These are phyloP conservation scores for Globisporangium canariense DNA, from an alignment of 352 stramenopile species.

Conservation along the genomic window DNA sequence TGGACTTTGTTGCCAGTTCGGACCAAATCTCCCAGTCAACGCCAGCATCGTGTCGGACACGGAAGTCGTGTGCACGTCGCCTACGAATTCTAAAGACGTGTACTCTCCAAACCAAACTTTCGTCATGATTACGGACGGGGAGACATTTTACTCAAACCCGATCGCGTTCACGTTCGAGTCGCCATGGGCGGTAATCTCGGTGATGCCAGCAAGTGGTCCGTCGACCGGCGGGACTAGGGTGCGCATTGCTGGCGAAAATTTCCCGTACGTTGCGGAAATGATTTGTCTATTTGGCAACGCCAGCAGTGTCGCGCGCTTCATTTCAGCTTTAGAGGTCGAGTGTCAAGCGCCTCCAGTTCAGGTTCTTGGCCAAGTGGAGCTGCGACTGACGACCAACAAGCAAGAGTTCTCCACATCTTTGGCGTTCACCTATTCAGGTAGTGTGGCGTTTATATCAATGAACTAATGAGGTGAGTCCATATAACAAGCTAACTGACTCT, in stretches of 20 bases:
- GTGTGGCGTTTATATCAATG: neutral
- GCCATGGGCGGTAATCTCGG: constrained; percentile 27
- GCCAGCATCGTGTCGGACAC: constrained; percentile 37
- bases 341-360: constrained; percentile 22
- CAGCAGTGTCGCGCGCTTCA: constrained; percentile 17
- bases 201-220: constrained; percentile 27
- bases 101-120: constrained; percentile 29
- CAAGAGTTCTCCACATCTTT: constrained; percentile 47
- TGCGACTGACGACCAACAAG: constrained; percentile 51
- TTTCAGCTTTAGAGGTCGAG: constrained; percentile 24
- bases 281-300: constrained; percentile 36
- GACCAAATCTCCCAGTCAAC: constrained; percentile 28
- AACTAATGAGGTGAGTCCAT: neutral
- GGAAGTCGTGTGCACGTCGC: constrained; percentile 36
- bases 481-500: neutral
- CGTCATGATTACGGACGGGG: constrained; percentile 54
- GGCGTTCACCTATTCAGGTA: constrained; percentile 51
- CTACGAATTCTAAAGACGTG: constrained; percentile 19
- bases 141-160: constrained; percentile 59
- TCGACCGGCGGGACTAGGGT: constrained; percentile 34
- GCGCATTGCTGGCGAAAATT: constrained; percentile 27
- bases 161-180: constrained; percentile 47
- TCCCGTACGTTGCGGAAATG: constrained; percentile 26
- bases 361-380: constrained; percentile 16
- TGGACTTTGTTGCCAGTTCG: constrained; percentile 53